Base-by-base conservation (phyloP, 73 alveolate species). In the Paramecium octaurelia region DNA sequence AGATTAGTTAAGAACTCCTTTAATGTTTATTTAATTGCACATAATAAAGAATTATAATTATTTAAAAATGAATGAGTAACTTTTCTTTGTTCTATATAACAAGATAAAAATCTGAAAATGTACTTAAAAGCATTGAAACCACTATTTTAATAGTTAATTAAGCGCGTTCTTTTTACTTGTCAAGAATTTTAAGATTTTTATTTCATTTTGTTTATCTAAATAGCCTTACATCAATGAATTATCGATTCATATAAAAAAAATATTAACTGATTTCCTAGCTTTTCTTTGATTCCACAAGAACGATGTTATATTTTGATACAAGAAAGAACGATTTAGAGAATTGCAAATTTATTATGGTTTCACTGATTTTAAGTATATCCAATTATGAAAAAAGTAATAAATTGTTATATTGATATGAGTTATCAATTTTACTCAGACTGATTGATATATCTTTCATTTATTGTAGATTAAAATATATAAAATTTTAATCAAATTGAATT, bases 151-250 rank as follows among this genome's bases (percentile, higher is more conserved):
- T 2, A 3, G 60, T 48, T 48, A 12, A 1, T 23, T 27, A 1
- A 48, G 1, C 7, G 14, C 14, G 1, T 48, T 48, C 73, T 97
- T 96, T 75, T 95, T 70, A 71, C 92, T 95, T 87, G 95, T 98
- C 8, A 48, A 48, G 27, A 48, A 8, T 48, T 48, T 6, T 12
- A 48, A 48, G 5, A 48, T 48, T 4, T 1, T 85, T 93, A 85
- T 95, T 89, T 50, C 97, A 93, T 86, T 97, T 96, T 88, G 90
- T 92, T 57, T 96, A 59, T 88, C 93, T 73, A 94, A 96, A 38
- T 95, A 91, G 76, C 96, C 90, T 38, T 96, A 97, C 42, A 95
- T 96, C 89, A 96, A 86, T 86, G 86, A 92, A 31, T n/a, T n/a
- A n/a, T 27, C 0, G 31, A 27, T 27, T 27, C 31, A 27, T 27